Base-by-base conservation (phyloP, 805 yeast genomes). In the Candida sphagnicola region DNA sequence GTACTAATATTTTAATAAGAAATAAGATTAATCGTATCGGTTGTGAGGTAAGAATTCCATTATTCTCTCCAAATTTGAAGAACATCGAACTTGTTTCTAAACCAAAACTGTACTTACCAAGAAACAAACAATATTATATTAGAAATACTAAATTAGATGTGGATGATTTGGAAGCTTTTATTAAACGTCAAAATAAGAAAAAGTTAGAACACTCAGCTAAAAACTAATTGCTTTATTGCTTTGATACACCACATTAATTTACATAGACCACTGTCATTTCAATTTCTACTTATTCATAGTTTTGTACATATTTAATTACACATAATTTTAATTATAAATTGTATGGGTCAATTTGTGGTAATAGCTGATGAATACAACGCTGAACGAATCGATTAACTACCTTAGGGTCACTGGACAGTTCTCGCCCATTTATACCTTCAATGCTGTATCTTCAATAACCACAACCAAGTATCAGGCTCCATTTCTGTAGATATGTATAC, bases 61-160 rank as follows among this genome's bases (percentile, higher is more conserved):
- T 91, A 18, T 91, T 73, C 68, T 84, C 83, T 45, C 96, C 97
- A 5, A 70, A 78, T 39, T 73, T 93, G 40, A 76, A 80, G 45
- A 77, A 82, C 60, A 72, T 91, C 38, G 97, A 90, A 62, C 61
- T 89, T 28, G 61, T 91, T 45, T 75, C 85, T 61, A 82, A 82
- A 61, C 91, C 95, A 28, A 61, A 66, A 46, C 77, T 75, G 54
- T 81, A 87, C 62, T 78, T 84, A 70, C 54, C 68, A 10, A 80
- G 95, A 76, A 78, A 80, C 65, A 91, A 87, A 72, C 91, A 88
- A 52, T 90, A 83, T 73, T 93, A 87, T 65, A 84, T 93, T 56
- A 84, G 96, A 67, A 83, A 76, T 61, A 72, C 82, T 37, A 80
- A 78, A 55, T 65, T 80, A 59, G 95, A 86, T 61, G 90, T 82